Conservation (phyloP, 225 moss, liverwort and hornwort species). For the Marchantia polymorpha region DNA sequence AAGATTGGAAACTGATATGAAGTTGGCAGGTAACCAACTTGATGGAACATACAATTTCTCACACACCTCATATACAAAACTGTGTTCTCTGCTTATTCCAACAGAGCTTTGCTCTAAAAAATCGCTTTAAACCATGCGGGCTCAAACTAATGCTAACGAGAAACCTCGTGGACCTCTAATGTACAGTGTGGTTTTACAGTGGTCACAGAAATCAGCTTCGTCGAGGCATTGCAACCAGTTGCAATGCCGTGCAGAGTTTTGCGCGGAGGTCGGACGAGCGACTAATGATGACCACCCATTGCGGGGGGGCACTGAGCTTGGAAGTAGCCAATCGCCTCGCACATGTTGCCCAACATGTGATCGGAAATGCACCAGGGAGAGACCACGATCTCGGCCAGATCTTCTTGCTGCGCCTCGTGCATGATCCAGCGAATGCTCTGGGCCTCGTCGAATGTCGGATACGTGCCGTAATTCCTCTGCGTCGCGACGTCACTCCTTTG, state of each 20-base stretch:
- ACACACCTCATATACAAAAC: too few relatives aligned
- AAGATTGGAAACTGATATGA: too few relatives aligned
- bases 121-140: too few relatives aligned
- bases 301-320: constrained; percentile 67
- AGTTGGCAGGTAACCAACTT: too few relatives aligned
- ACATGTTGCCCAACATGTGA: constrained; percentile 84
- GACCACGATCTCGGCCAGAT: constrained; percentile 74
- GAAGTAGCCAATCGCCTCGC: constrained; percentile 76
- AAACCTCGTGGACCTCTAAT: neutral
- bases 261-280: neutral
- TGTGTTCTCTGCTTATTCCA: too few relatives aligned
- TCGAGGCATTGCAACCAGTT: neutral
- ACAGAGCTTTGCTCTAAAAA: too few relatives aligned
- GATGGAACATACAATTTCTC: too few relatives aligned
- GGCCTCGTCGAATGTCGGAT: constrained; percentile 74
- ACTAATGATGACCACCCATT: neutral
- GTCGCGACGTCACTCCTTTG: constrained; percentile 52
- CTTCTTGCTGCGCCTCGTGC: constrained; percentile 75
- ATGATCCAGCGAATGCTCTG: constrained; percentile 70
- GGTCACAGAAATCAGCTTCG: neutral
- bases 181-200: neutral
- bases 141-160: too few relatives aligned
- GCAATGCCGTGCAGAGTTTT: neutral
- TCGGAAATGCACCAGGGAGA: constrained; percentile 96
- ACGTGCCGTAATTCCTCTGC: constrained; percentile 66